Percentiles rank a stretch among this genome's conserved stretches.
These are phyloP conservation scores for Durio zibethinus DNA, from an alignment of 345 rosid genomes.

Conservation along the genomic window DNA sequence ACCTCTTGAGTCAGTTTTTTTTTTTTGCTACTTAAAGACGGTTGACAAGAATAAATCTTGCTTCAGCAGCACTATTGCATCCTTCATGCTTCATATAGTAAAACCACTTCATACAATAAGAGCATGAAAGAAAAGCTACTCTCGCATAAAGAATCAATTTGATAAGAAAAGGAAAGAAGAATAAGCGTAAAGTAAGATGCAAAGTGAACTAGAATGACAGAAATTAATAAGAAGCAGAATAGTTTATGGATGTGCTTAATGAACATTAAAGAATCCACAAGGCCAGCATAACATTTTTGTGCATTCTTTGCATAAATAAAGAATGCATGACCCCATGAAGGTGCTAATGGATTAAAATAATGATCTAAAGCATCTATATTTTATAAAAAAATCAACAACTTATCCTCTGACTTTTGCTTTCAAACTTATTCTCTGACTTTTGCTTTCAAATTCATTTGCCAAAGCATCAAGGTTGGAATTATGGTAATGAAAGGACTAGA, in stretches of 20 bases:
- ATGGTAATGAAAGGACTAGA: background rate
- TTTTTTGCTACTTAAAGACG: background rate
- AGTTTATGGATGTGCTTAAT: too few species aligned
- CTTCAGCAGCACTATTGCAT: conserved; percentile 20
- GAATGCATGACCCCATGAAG: conserved; percentile 10
- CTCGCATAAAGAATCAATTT: conserved; percentile 14
- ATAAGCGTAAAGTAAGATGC: conserved; percentile 35
- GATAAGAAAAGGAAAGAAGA: conserved; percentile 24
- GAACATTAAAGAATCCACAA: too few species aligned
- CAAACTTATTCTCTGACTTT: background rate
- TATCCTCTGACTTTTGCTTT: background rate
- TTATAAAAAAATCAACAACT: conserved; percentile 17
- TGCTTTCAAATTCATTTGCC: background rate
- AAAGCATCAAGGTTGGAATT: conserved; percentile 1
- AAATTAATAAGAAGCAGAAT: background rate
- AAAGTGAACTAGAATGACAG: conserved; percentile 14
- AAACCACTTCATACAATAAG: conserved; percentile 14
- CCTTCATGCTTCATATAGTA: conserved; percentile 18
- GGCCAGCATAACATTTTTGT: too few species aligned
- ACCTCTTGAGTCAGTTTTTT: background rate
- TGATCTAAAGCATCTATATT: conserved; percentile 18
- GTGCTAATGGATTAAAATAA: conserved; percentile 17
- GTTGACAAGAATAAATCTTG: conserved; percentile 3
- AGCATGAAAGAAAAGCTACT: conserved; percentile 14
- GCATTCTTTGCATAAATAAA: background rate